phyloP scores from a whole-genome alignment of 176 grass and related monocot species.

The Oropetium thomaeum region DNA sequence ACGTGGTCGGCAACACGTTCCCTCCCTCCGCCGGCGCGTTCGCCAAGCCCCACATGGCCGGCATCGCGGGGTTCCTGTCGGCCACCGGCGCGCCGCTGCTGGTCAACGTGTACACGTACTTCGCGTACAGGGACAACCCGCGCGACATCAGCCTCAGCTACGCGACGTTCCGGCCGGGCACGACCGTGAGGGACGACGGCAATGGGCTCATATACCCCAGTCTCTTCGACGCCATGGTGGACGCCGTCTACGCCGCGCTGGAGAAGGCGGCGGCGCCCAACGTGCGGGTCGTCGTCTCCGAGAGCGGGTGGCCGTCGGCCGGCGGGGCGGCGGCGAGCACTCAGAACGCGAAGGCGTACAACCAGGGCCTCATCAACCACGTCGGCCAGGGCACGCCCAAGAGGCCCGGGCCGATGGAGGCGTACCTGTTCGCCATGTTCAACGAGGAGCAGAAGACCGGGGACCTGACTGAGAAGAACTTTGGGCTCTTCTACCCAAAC shows the following conservation, averaged over 20 bases:
- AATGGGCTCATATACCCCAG: conserved; percentile 36
- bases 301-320: conserved; percentile 71
- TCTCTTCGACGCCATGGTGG: conserved; percentile 66
- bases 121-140: conserved; percentile 37
- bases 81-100: conserved; percentile 52
- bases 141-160: conserved; percentile 30
- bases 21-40: conserved; percentile 54
- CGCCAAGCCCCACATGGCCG: conserved; percentile 16
- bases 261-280: conserved; percentile 41
- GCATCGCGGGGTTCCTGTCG: conserved; percentile 35
- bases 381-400: neutral
- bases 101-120: conserved; percentile 64
- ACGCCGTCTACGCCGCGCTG: conserved; percentile 46
- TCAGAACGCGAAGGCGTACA: conserved; percentile 49
- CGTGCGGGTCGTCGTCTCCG: conserved; percentile 44
- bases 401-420: neutral
- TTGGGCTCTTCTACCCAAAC: neutral
- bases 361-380: conserved; percentile 61
- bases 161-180: conserved; percentile 47
- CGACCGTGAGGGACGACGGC: conserved; percentile 26
- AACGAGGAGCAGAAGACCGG: neutral
- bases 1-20: conserved; percentile 37
- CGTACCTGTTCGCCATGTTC: neutral
- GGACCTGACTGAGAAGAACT: neutral
- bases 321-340: conserved; percentile 31